Evolutionary conservation across 2,329 filamentous ascomycete genomes (phyloP).

Genomic region (Rosellinia necatrix): DNA sequence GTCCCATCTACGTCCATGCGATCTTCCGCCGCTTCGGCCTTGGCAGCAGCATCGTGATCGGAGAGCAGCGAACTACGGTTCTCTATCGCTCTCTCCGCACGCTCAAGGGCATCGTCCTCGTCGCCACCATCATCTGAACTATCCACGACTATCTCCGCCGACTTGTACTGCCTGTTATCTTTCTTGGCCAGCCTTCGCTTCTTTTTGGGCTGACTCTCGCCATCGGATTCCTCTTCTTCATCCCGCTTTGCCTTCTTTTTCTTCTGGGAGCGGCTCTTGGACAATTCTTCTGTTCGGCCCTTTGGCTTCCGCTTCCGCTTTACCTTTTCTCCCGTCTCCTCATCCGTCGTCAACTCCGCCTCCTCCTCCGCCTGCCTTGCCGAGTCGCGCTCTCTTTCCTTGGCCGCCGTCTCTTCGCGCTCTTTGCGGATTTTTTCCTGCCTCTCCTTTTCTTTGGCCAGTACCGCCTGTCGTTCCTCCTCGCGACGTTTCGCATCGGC

Average conservation of each 20-base stretch:
- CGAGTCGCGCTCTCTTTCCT: slow-evolving; percentile 73
- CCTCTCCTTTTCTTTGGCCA: slow-evolving; percentile 72
- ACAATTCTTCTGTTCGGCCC: slow-evolving; percentile 48
- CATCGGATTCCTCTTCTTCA: slow-evolving; percentile 52
- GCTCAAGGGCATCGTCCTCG: slow-evolving; percentile 50
- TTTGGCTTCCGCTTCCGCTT: slow-evolving; percentile 73
- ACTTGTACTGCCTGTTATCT: slow-evolving; percentile 77
- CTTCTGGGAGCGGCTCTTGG: slow-evolving; percentile 44
- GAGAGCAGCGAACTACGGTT: slow-evolving; percentile 35
- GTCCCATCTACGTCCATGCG: slow-evolving; percentile 59
- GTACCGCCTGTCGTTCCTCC: slow-evolving; percentile 70
- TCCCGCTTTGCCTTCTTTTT: slow-evolving; percentile 67
- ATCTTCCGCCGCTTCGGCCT: slow-evolving; percentile 43
- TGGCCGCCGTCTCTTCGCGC: slow-evolving; percentile 77
- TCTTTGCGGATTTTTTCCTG: slow-evolving; percentile 86
- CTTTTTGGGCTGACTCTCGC: slow-evolving; percentile 63
- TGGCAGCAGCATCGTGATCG: slow-evolving; percentile 41
- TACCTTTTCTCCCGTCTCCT: slow-evolving; percentile 79
- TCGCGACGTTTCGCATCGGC: slow-evolving; percentile 79
- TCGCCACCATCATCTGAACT: slow-evolving; percentile 59
- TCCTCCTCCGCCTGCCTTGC: slow-evolving; percentile 71
- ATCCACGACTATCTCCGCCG: slow-evolving; percentile 79
- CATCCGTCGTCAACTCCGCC: slow-evolving; percentile 80
- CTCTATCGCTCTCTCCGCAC: slow-evolving; percentile 49
- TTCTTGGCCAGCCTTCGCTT: slow-evolving; percentile 59